Base-by-base conservation (phyloP, 169 alveolate species). In the Cryptosporidium sp. region DNA sequence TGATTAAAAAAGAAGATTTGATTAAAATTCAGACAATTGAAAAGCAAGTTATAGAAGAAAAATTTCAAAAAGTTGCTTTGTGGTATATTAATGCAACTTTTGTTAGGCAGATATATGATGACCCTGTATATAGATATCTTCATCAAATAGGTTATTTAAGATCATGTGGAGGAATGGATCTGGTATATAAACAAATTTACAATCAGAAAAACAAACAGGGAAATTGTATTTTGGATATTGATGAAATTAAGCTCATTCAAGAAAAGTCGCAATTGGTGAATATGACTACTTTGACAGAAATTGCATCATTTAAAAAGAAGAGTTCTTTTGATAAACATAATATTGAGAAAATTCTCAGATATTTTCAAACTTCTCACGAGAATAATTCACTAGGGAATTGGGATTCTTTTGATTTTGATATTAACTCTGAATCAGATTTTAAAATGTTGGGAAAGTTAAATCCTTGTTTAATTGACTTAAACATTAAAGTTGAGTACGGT, bases 141-240 rank as follows among this genome's bases (percentile, higher is more conserved):
- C 89, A 80, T 23, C 89, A 80, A 37, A 14, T 80, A 1, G 89
- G 89, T 14, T 55, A 41, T 35, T 18, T 39, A 31, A 62, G 67
- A 80, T 80, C 75, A 14, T 80, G 69, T 18, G 89, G 89, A n/a
- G 89, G 89, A 14, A 51, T 80, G 48, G 89, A 80, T 41, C n/a
- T 62, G 4, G 43, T 80, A 41, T 45, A n/a, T 41, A 80, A 29
- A 16, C 69, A 45, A 70, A 43, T 23, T 18, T 18, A 70, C 9
- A 10, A 45, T 9, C 45, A 23, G 3, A 41, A 45, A 39, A 21
- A 26, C 6, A 3, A 67, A 18, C 26, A 67, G 14, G 51, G 16
- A 14, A 31, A 67, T 37, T 33, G 73, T 67, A 33, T 67, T 67
- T 67, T 39, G 4, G 52, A 67, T 6, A 10, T 29, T n/a, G 45